Evolutionary conservation across 805 yeast genomes (phyloP).

Genomic region (Saccharomyces kudriavzevii): DNA sequence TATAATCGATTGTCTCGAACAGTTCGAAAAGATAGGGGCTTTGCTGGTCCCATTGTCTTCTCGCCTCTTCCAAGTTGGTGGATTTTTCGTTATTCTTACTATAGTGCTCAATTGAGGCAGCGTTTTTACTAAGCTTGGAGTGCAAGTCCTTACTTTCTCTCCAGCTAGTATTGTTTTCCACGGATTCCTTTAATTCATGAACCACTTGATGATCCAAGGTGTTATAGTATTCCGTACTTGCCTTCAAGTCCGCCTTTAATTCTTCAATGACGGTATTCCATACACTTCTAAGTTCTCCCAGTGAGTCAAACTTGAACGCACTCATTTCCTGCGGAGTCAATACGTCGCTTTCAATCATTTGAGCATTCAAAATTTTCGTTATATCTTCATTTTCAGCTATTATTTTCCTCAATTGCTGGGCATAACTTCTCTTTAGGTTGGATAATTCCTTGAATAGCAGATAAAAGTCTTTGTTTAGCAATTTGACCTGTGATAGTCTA

Average conservation of each 20-base stretch:
- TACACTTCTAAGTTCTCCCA: slow-evolving; percentile 37
- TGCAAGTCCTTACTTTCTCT: slow-evolving; percentile 44
- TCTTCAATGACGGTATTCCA: slow-evolving; percentile 39
- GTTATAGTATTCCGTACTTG: slow-evolving; percentile 41
- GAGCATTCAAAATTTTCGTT: slow-evolving; percentile 27
- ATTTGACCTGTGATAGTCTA: slow-evolving; percentile 46
- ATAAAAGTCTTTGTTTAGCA: slow-evolving; percentile 53
- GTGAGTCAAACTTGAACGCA: slow-evolving; percentile 41
- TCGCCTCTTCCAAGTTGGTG: slow-evolving; percentile 37
- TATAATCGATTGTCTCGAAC: slow-evolving; percentile 63
- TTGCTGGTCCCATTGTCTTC: slow-evolving; percentile 62
- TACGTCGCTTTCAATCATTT: slow-evolving; percentile 34
- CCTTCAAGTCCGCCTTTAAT: slow-evolving; percentile 39
- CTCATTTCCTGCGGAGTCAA: slow-evolving; percentile 39
- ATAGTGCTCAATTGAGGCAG: slow-evolving; percentile 35
- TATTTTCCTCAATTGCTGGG: slow-evolving; percentile 37
- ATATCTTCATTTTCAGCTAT: slow-evolving; percentile 30
- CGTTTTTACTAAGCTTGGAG: slow-evolving; percentile 37
- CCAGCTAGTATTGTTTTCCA: slow-evolving; percentile 48
- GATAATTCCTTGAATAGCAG: slow-evolving; percentile 51
- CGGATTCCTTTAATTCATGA: slow-evolving; percentile 44
- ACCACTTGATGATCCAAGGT: slow-evolving; percentile 47
- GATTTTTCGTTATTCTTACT: slow-evolving; percentile 34
- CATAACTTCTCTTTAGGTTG: slow-evolving; percentile 40
- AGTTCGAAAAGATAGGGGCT: slow-evolving; percentile 71